These are phyloP conservation scores for Areca catechu DNA, from an alignment of 176 grass and related monocot genomes.

Conservation along the genomic window DNA sequence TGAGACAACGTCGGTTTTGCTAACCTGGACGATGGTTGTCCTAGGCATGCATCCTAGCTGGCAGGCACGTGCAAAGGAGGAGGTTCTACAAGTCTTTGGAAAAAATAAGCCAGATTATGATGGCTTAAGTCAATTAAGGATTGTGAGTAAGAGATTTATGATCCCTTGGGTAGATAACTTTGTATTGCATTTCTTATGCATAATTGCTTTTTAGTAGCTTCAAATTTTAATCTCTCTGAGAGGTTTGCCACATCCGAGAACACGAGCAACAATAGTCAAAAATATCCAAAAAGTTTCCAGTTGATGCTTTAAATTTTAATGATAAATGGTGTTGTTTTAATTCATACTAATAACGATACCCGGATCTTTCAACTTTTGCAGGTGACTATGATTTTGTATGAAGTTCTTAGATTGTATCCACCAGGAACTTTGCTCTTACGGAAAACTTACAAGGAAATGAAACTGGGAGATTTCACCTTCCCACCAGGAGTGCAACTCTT, in stretches of 20 bases:
- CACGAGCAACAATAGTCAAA: no score
- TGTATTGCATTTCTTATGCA: no score
- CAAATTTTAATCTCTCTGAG: no score
- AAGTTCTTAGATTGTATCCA: constrained; percentile 39
- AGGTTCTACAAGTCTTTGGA: constrained; percentile 46
- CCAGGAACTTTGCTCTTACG: constrained; percentile 1
- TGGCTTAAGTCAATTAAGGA: constrained; percentile 36
- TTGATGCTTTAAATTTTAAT: no score
- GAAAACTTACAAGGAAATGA: constrained; percentile 14
- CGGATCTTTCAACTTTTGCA: not conserved
- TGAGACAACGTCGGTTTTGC: constrained; percentile 46
- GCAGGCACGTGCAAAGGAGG: constrained; percentile 57
- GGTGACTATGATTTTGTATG: constrained; percentile 48
- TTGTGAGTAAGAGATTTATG: constrained; percentile 31
- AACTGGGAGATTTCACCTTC: constrained; percentile 31
- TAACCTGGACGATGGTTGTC: constrained; percentile 47
- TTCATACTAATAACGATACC: no score
- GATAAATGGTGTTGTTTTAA: no score
- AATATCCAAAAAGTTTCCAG: no score
- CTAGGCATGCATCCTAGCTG: constrained; percentile 73
- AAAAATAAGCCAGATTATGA: constrained; percentile 39
- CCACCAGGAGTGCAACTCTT: constrained; percentile 26
- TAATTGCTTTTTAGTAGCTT: no score
- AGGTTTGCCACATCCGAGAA: no score
- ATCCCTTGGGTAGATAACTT: no score